Base-by-base conservation (phyloP, 140 eudicot species). In the Ambrosia hybrid region DNA sequence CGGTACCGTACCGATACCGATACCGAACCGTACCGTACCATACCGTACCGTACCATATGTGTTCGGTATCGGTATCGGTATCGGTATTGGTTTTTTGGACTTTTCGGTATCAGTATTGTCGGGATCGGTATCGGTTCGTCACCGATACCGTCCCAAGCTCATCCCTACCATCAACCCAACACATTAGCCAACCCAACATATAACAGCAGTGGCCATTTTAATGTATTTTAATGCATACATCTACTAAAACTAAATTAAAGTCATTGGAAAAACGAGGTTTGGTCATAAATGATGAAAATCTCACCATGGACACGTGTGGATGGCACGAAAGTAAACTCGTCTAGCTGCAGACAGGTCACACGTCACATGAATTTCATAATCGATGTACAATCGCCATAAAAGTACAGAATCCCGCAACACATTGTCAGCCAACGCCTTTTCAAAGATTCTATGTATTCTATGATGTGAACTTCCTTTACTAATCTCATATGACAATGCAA, bases 291-390 rank as follows among this genome's bases (percentile, higher is more conserved):
- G 41, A 21, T 65, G 4, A 60, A 21, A 13, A 63, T 57, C 80
- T 72, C 80, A 93, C 99, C 99, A 90, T 72, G 99, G 99, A 74
- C 99, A 93, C 39, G 99, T 89, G 78, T 93, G 97, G 61, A 93
- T 88, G 17, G 99, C 99, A 14, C 99, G 97, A 26, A 90, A 93
- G 84, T 81, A 93, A 53, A 90, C 76, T 72, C 94, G 73, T 71
- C 85, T 93, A 62, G 97, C 89, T 59, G 95, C 91, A 71, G 91
- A 43, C 52, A 78, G 57, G 60, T 88, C 81, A 68, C 85, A 67
- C 21, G 83, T 73, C 52, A 89, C 81, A 65, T 87, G 73, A 65
- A 83, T 77, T 76, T 90, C 96, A 78, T 82, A 93, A 57, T 87
- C 81, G 5, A 93, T 79, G 77, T 85, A 93, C 70, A 87, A 88